Base-by-base conservation (phyloP, 108 stramenopile genomes). In the Nitzschia sp. region DNA sequence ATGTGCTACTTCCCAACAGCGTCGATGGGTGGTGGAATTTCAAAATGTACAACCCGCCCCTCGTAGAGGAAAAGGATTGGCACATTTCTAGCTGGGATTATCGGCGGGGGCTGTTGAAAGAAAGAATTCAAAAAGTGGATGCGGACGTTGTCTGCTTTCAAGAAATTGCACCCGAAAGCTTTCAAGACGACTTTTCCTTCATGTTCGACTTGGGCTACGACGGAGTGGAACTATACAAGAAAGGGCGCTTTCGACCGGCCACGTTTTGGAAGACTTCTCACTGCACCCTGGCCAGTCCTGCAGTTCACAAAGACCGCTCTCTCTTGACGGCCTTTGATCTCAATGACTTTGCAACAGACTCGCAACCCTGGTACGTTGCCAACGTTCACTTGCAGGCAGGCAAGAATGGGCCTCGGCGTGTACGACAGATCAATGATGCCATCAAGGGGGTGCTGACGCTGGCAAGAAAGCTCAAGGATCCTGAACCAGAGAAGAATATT, bases 351-450 rank as follows among this genome's bases (percentile, higher is more conserved):
- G 27, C 52, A 34, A 47, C 30, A 44, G 35, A 63, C 23, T 3
- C 53, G 52, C 30, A 68, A 32, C 25, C 29, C 11, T 94, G 87
- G 87, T 87, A 85, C 69, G 88, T 95, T 27, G 75, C 92, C 25
- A 96, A 96, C 67, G 91, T 91, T 55, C 96, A 96, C 77, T 68
- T 96, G 33, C 94, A 95, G 59, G 96, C 94, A n/a, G 93, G 93
- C 19, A 82, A 85, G 36, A 76, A 91, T 60, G 93, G 88, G 36
- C 77, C 77, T 19, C 56, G 96, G 30, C 75, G 96, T 36, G 76
- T 96, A 22, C 84, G 96, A 36, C 96, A 96, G 73, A 86, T 92
- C 0, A 33, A 85, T 4, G 96, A 96, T 48, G 94, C 87, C 15
- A 75, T 86, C n/a, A 77, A 76, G 45, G 78, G 91, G 26, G 78